phyloP scores from a whole-genome alignment of 1,139 yeast species.

The Kazachstania sp. region DNA sequence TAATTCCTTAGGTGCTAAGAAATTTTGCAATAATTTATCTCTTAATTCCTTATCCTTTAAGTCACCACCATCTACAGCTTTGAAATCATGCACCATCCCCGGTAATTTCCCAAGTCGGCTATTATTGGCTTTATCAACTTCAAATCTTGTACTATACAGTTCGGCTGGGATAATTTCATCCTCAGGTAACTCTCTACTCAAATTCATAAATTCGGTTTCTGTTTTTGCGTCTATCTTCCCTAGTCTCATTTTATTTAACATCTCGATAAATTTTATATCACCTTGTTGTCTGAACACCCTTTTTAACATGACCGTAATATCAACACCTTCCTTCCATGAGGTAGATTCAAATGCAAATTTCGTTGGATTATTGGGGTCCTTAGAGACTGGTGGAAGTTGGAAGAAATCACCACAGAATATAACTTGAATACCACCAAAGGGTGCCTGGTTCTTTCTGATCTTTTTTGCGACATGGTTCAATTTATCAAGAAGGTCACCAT shows the following conservation, averaged over 20 bases:
- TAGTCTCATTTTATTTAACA: constrained; percentile 80
- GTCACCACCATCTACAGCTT: constrained; percentile 57
- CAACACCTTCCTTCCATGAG: constrained; percentile 62
- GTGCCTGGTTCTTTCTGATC: constrained; percentile 42
- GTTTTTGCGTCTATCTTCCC: constrained; percentile 58
- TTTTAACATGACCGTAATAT: constrained; percentile 56
- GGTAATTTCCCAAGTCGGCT: constrained; percentile 44
- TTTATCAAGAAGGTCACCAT: constrained; percentile 64
- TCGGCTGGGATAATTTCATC: constrained; percentile 78
- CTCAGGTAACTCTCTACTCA: constrained; percentile 48
- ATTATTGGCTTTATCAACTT: constrained; percentile 74
- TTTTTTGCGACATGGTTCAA: constrained; percentile 55
- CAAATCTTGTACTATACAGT: constrained; percentile 70
- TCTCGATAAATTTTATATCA: constrained; percentile 63
- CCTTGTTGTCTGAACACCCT: constrained; percentile 92
- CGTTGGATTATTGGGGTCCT: constrained; percentile 25
- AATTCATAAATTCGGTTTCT: constrained; percentile 43
- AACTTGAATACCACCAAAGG: constrained; percentile 87
- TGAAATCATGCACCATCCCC: constrained; percentile 42
- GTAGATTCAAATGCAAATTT: constrained; percentile 70
- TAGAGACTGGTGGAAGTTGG: constrained; percentile 78
- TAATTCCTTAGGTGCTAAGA: constrained; percentile 61
- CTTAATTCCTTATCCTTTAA: constrained; percentile 40
- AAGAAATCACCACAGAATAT: constrained; percentile 85
- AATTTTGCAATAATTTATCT: constrained; percentile 44